These are phyloP conservation scores for Hypoxylon sp. DNA, from an alignment of 2,329 filamentous ascomycete species.

Conservation along the genomic window DNA sequence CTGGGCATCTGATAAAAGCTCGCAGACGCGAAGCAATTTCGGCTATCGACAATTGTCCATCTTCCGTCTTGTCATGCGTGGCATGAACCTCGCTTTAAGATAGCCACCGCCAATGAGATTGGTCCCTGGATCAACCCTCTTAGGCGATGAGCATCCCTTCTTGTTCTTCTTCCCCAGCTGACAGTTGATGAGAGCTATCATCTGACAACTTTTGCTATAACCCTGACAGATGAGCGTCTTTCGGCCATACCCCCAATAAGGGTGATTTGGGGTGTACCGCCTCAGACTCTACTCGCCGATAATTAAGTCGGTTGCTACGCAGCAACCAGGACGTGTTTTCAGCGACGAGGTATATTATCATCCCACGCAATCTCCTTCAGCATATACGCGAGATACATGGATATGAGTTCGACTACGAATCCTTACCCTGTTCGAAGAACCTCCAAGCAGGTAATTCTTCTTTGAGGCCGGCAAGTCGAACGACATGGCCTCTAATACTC, in stretches of 20 bases:
- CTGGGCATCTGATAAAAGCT: constrained; percentile 22
- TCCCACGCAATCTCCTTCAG: constrained; percentile 7
- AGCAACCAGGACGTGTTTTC: constrained; percentile 13
- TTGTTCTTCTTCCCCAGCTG: constrained; percentile 4
- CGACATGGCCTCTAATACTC: not conserved
- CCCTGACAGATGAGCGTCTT: constrained; percentile 1
- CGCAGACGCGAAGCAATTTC: constrained; percentile 38
- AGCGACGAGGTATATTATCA: constrained; percentile 9
- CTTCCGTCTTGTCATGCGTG: constrained; percentile 36
- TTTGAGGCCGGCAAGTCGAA: not conserved
- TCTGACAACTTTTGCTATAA: constrained; percentile 7
- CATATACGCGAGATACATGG: constrained; percentile 4
- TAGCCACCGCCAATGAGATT: constrained; percentile 33
- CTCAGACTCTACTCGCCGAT: constrained; percentile 13
- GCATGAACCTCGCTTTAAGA: constrained; percentile 29
- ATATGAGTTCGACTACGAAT: constrained; percentile 1
- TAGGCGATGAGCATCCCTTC: constrained; percentile 27
- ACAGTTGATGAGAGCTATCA: constrained; percentile 6
- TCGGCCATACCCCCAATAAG: constrained; percentile 1
- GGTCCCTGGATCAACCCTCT: constrained; percentile 14
- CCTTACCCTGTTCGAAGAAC: constrained; percentile 1
- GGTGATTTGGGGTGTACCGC: constrained; percentile 2
- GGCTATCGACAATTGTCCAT: constrained; percentile 36
- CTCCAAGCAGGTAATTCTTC: constrained; percentile 1
- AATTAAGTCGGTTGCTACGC: constrained; percentile 1